These are phyloP conservation scores for Claviceps africana DNA, from an alignment of 2,329 filamentous ascomycete genomes.

Conservation along the genomic window DNA sequence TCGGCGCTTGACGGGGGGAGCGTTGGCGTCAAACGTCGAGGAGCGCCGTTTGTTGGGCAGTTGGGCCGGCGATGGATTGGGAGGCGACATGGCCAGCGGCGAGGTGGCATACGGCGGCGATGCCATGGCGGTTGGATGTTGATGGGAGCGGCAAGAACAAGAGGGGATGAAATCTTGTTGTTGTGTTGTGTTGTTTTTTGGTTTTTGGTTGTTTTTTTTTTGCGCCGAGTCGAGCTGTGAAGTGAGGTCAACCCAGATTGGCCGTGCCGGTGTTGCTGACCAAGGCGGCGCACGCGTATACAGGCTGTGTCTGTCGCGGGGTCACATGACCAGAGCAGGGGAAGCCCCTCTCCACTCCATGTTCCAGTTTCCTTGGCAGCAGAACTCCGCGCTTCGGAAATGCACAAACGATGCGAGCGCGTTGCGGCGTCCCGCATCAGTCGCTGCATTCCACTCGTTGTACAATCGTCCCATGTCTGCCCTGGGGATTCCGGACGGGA, in stretches of 20 bases:
- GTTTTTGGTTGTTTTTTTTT: no score
- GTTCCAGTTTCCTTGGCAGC: not conserved
- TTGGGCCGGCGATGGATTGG: constrained; percentile 36
- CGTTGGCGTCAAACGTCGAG: constrained; percentile 38
- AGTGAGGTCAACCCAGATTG: not conserved
- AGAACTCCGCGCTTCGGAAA: not conserved
- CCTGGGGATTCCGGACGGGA: no score
- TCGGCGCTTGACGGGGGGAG: constrained; percentile 47
- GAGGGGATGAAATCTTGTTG: not conserved
- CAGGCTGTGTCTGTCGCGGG: not conserved
- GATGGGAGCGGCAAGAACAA: not conserved
- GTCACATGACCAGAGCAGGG: constrained; percentile 1
- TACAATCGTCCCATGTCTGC: no score
- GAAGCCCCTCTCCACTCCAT: no score
- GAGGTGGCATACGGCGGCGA: constrained; percentile 40
- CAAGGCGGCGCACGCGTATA: not conserved
- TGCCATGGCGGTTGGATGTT: constrained; percentile 27
- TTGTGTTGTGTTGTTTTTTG: no score
- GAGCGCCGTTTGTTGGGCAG: constrained; percentile 45
- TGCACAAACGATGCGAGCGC: not conserved
- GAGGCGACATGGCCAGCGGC: constrained; percentile 40
- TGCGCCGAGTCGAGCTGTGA: not conserved
- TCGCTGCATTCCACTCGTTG: no score
- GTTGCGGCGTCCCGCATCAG: not conserved
- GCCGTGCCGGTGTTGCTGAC: no score